Evolutionary conservation across 495 filamentous ascomycete species (phyloP).

Genomic region (Darksidea phi): DNA sequence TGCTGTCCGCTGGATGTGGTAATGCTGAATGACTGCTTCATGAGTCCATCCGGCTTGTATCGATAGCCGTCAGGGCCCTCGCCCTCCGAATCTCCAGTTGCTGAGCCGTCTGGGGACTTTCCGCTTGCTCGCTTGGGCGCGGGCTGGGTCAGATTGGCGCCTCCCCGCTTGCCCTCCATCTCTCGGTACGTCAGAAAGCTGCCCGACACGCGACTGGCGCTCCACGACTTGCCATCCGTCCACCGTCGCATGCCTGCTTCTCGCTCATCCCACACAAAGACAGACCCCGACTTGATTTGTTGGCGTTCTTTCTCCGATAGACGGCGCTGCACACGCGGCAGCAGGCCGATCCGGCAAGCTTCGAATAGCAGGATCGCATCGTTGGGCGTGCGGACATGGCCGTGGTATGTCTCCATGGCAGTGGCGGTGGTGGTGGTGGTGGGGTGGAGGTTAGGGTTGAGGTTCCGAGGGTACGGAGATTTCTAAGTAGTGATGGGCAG

Average conservation of each 20-base stretch:
- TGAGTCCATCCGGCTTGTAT: conserved; percentile 94
- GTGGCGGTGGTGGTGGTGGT: neutral
- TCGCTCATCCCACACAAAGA: conserved; percentile 98
- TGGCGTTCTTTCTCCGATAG: conserved; percentile 97
- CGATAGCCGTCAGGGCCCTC: conserved; percentile 94
- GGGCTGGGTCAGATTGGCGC: conserved; percentile 53
- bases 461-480: neutral
- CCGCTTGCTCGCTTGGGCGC: conserved; percentile 59
- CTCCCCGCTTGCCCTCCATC: conserved; percentile 94
- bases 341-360: conserved; percentile 83
- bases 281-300: conserved; percentile 88
- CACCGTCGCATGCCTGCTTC: conserved; percentile 98
- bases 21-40: conserved; percentile 99
- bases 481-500: too few relatives aligned
- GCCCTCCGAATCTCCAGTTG: conserved; percentile 45
- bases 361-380: conserved; percentile 98
- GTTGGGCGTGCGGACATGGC: conserved; percentile 83
- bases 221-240: conserved; percentile 99
- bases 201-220: conserved; percentile 92
- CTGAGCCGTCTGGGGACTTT: conserved; percentile 52
- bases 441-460: neutral
- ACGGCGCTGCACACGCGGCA: conserved; percentile 88
- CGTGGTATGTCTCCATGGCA: conserved; percentile 94
- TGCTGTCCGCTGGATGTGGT: conserved; percentile 87
- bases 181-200: conserved; percentile 97